Conservation (phyloP, 106 monocot species). For the Acorus gramineus region DNA sequence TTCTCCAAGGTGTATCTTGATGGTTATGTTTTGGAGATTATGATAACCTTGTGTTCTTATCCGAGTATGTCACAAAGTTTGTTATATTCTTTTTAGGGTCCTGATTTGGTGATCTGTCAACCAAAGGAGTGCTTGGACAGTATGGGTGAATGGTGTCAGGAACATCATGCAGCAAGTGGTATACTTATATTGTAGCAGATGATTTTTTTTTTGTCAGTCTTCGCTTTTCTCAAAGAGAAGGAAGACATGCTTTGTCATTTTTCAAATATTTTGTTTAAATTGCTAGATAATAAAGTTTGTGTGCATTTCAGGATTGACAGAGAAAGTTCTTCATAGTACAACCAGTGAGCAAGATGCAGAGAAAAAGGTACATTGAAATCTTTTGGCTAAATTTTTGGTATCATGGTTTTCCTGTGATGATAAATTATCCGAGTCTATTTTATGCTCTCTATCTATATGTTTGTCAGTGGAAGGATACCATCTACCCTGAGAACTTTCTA, state of each 20-base stretch:
- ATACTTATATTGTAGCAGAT: slow-evolving; percentile 2
- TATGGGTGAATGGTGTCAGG: slow-evolving; percentile 89
- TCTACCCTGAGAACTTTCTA: too few species aligned
- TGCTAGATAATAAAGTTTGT: too few species aligned
- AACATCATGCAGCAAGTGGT: slow-evolving; percentile 89
- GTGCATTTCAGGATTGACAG: slow-evolving; percentile 50
- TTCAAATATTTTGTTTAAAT: too few species aligned
- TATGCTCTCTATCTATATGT: too few species aligned
- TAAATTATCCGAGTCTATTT: too few species aligned
- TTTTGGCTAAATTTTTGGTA: too few species aligned
- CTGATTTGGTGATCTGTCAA: slow-evolving; percentile 82
- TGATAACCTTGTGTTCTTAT: too few species aligned
- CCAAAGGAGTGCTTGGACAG: slow-evolving; percentile 78
- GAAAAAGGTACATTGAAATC: slow-evolving; percentile 44
- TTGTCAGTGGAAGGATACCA: too few species aligned
- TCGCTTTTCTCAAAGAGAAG: background rate
- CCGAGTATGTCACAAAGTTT: background rate
- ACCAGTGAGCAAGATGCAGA: slow-evolving; percentile 71
- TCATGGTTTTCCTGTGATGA: too few species aligned
- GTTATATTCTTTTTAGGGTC: slow-evolving; percentile 51
- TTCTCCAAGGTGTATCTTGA: too few species aligned
- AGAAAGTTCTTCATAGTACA: slow-evolving; percentile 67
- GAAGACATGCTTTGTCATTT: background rate
- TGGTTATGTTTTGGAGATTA: too few species aligned
- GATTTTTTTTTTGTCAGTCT: background rate